These are phyloP conservation scores for Fusarium siculi DNA, from an alignment of 2,329 filamentous ascomycete genomes.

Conservation along the genomic window DNA sequence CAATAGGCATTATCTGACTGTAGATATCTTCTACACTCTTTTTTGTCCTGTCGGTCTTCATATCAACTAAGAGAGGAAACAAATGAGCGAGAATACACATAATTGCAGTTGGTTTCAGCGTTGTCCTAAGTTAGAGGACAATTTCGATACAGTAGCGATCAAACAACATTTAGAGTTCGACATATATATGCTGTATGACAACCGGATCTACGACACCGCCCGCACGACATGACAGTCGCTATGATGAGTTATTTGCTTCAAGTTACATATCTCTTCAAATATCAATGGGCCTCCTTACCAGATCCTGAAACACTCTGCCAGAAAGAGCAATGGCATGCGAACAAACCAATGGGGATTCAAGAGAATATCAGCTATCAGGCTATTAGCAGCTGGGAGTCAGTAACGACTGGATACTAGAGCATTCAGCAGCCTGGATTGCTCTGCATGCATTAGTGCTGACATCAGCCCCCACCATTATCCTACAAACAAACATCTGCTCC, in stretches of 20 bases:
- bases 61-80: rapidly evolving
- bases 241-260: too few species aligned
- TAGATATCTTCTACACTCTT: rapidly evolving
- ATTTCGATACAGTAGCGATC: not conserved
- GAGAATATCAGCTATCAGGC: not conserved
- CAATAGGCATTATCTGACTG: not conserved
- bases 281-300: too few species aligned
- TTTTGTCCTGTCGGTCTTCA: rapidly evolving
- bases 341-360: not conserved
- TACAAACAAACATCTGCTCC: not conserved
- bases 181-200: too few species aligned
- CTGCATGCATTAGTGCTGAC: conserved; percentile 11
- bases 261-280: not conserved
- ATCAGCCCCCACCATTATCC: not conserved
- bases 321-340: not conserved
- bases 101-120: not conserved
- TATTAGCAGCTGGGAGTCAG: not conserved
- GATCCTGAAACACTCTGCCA: not conserved
- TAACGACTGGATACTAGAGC: not conserved
- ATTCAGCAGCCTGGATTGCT: not conserved
- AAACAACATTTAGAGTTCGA: too few species aligned
- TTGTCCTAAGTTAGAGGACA: not conserved
- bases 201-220: not conserved
- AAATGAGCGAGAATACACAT: too few species aligned
- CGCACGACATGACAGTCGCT: too few species aligned